Conservation (phyloP, 2,329 filamentous ascomycete species). For the Aureobasidium sp. region DNA sequence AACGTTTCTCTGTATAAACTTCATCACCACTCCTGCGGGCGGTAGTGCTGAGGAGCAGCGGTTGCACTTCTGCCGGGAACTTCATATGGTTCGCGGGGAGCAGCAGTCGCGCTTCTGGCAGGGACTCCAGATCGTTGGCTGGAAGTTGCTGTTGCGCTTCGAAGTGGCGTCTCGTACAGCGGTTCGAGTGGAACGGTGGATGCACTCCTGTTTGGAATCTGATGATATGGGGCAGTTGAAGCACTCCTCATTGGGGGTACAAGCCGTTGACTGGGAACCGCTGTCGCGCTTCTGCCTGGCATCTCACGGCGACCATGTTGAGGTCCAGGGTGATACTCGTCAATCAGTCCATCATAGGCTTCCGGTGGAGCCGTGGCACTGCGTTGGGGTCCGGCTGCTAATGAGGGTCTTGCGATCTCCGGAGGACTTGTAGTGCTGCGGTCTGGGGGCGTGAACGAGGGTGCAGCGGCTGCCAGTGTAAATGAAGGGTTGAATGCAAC, state of each 20-base stretch:
- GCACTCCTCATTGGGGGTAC: neutral
- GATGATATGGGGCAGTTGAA: neutral
- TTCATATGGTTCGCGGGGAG: neutral
- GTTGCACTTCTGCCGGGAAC: neutral
- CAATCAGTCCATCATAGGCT: neutral
- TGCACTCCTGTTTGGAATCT: neutral
- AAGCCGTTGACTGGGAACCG: neutral
- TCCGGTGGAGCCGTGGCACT: slow-evolving; percentile 16
- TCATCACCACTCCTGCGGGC: neutral
- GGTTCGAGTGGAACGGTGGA: neutral
- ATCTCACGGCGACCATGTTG: neutral
- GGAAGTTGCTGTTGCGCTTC: neutral
- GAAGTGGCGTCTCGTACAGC: neutral
- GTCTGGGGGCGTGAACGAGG: neutral
- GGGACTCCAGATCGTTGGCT: neutral
- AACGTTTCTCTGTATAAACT: neutral
- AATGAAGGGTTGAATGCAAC: slow-evolving; percentile 28
- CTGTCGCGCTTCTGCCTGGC: neutral
- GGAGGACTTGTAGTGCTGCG: slow-evolving; percentile 16
- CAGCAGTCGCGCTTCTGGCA: neutral
- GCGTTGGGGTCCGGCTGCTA: slow-evolving; percentile 7
- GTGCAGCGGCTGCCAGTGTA: slow-evolving; percentile 1
- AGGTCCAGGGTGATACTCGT: neutral
- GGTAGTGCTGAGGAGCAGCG: neutral
- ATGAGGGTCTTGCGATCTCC: slow-evolving; percentile 1